Percentiles rank a stretch among this genome's conserved stretches.
Conservation (phyloP, 768 basidiomycete genomes). For the Fibroporia radiculosa region DNA sequence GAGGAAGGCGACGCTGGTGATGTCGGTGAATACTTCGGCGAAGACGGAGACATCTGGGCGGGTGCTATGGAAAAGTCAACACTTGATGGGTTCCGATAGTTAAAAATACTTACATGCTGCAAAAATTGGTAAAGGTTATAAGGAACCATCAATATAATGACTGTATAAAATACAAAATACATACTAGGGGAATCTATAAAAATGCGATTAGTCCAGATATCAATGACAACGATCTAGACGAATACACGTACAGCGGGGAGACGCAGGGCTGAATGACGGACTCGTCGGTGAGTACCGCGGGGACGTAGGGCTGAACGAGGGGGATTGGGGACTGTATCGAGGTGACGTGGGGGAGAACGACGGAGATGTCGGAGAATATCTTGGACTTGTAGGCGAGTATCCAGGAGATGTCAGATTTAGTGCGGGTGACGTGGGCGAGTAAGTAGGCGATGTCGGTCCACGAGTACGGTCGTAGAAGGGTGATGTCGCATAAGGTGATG, state of each 20-base stretch:
- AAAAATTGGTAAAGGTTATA: slow-evolving; percentile 2
- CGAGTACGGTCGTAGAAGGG: slow-evolving; percentile 70
- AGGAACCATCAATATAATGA: slow-evolving; percentile 19
- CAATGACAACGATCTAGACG: slow-evolving; percentile 10
- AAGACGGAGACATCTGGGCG: slow-evolving; percentile 79
- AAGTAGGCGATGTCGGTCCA: slow-evolving; percentile 69
- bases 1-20: slow-evolving; percentile 91
- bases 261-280: slow-evolving; percentile 89
- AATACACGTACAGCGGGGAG: slow-evolving; percentile 69
- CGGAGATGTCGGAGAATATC: slow-evolving; percentile 81
- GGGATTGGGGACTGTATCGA: slow-evolving; percentile 81
- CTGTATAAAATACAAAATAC: slow-evolving; percentile 22
- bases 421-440: slow-evolving; percentile 82
- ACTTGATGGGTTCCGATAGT: not conserved
- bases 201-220: not conserved
- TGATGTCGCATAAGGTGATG: slow-evolving; percentile 78
- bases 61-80: slow-evolving; percentile 42
- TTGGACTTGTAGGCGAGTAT: slow-evolving; percentile 60
- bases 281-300: slow-evolving; percentile 86
- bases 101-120: slow-evolving; percentile 52
- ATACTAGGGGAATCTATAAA: slow-evolving; percentile 72
- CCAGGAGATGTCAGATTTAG: slow-evolving; percentile 78
- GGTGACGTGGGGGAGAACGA: slow-evolving; percentile 84
- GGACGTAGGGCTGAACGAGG: slow-evolving; percentile 85
- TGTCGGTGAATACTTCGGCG: slow-evolving; percentile 90